Evolutionary conservation across 768 basidiomycete genomes (phyloP).

Genomic region (Dioszegia crocea): DNA sequence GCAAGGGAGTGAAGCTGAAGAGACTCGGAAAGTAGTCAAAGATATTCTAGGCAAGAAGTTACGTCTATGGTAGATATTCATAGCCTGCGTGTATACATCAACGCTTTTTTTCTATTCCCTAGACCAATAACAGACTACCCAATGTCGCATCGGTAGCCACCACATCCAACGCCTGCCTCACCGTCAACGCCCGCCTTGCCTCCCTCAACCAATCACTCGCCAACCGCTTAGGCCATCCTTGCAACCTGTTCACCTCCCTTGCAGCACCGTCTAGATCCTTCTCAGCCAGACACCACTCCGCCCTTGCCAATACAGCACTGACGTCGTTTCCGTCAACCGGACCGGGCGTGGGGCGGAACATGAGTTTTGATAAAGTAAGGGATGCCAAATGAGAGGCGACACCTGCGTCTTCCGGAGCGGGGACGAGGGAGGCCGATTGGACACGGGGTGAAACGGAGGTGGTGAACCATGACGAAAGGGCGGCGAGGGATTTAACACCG

Average conservation of each 20-base stretch:
- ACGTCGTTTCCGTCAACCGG: conserved; percentile 75
- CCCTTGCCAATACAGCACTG: conserved; percentile 76
- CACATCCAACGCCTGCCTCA: conserved; percentile 82
- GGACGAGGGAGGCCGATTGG: conserved; percentile 83
- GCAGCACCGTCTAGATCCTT: conserved; percentile 85
- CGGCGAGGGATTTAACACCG: conserved; percentile 77
- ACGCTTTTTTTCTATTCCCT: not conserved
- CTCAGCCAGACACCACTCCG: conserved; percentile 82
- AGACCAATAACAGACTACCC: conserved; percentile 16
- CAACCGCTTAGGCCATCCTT: conserved; percentile 58
- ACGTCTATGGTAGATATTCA: not conserved
- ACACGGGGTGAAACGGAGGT: conserved; percentile 77
- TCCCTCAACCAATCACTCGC: conserved; percentile 86
- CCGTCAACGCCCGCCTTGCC: conserved; percentile 79
- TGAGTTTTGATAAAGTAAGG: conserved; percentile 66
- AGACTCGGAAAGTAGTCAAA: conserved; percentile 6
- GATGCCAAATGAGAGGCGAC: conserved; percentile 81
- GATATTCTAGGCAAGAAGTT: conserved; percentile 8
- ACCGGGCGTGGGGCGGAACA: conserved; percentile 71
- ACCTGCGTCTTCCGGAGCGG: conserved; percentile 71
- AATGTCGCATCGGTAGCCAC: conserved; percentile 23
- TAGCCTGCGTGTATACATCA: conserved; percentile 1
- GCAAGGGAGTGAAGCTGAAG: conserved; percentile 7
- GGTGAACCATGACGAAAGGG: conserved; percentile 86
- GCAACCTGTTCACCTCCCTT: conserved; percentile 84